Conservation (phyloP, 192 early-diverging fungal genomes). For the Chytriomyces hyalinus region DNA sequence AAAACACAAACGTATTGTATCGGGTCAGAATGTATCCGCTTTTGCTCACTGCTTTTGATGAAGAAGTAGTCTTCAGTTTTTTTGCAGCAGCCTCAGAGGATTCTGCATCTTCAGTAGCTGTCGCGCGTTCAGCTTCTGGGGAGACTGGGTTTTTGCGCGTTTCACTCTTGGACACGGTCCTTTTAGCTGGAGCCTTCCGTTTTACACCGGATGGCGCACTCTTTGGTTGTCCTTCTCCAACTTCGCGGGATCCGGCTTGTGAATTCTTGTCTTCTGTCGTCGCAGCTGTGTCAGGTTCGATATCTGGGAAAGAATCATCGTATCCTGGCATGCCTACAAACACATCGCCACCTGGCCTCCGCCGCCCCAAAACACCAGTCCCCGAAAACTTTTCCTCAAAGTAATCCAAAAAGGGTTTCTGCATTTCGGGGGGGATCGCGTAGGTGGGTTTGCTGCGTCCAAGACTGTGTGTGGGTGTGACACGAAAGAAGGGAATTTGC, state of each 20-base stretch:
- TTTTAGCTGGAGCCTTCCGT: no score
- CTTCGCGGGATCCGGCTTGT: no score
- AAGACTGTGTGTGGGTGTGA: slow-evolving; percentile 27
- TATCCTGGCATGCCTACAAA: slow-evolving; percentile 1
- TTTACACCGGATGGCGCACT: neutral
- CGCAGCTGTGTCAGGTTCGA: neutral
- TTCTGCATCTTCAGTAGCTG: neutral
- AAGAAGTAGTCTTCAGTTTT: neutral
- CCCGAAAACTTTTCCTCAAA: slow-evolving; percentile 28
- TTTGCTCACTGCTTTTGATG: slow-evolving; percentile 7
- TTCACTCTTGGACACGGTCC: no score
- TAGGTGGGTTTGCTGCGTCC: slow-evolving; percentile 29
- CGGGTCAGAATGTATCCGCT: slow-evolving; percentile 20
- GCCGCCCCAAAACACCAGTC: slow-evolving; percentile 1
- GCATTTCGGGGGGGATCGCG: slow-evolving; percentile 19
- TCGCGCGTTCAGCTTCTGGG: neutral
- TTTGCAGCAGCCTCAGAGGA: neutral
- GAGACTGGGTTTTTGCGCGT: no score
- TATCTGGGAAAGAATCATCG: slow-evolving; percentile 1
- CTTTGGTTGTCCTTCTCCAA: neutral
- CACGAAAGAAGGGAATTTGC: slow-evolving; percentile 20
- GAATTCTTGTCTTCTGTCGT: neutral
- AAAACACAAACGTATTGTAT: slow-evolving; percentile 25
- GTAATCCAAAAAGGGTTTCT: slow-evolving; percentile 23
- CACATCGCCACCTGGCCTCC: slow-evolving; percentile 17